Evolutionary conservation across 176 grass and related monocot genomes (phyloP).

Genomic region (Lolium multiflorum): DNA sequence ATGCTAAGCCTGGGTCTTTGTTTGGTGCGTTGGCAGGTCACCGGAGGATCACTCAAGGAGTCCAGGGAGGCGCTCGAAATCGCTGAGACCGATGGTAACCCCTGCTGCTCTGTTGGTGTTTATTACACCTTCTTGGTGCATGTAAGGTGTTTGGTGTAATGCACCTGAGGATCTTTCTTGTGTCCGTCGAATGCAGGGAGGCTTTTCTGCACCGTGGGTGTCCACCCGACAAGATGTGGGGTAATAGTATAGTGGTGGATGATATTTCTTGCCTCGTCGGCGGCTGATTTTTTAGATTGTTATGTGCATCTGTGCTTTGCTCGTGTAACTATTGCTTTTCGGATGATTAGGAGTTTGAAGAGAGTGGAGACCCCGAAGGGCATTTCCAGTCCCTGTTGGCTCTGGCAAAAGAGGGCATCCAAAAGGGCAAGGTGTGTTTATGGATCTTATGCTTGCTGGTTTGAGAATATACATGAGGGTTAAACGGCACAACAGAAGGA

Average conservation of each 20-base stretch:
- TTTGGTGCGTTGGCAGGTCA: constrained; percentile 55
- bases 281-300: neutral
- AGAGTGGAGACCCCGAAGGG: constrained; percentile 79
- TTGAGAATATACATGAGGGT: constrained; percentile 1
- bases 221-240: constrained; percentile 96
- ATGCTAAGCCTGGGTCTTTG: neutral
- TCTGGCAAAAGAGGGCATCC: constrained; percentile 74
- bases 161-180: constrained; percentile 25
- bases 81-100: constrained; percentile 83
- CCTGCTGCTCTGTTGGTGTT: neutral
- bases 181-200: constrained; percentile 58
- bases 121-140: neutral
- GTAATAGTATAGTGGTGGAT: constrained; percentile 34
- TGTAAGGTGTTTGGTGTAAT: constrained; percentile 59
- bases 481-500: neutral
- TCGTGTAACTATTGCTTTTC: constrained; percentile 25
- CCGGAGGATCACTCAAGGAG: constrained; percentile 85
- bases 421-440: constrained; percentile 82
- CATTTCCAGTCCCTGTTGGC: constrained; percentile 81
- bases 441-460: constrained; percentile 3
- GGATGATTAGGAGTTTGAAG: constrained; percentile 85
- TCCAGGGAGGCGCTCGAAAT: constrained; percentile 88
- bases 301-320: neutral
- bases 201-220: constrained; percentile 90
- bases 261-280: neutral